These are phyloP conservation scores for Aspergillus melleus DNA, from an alignment of 2,329 filamentous ascomycete genomes.

Conservation along the genomic window DNA sequence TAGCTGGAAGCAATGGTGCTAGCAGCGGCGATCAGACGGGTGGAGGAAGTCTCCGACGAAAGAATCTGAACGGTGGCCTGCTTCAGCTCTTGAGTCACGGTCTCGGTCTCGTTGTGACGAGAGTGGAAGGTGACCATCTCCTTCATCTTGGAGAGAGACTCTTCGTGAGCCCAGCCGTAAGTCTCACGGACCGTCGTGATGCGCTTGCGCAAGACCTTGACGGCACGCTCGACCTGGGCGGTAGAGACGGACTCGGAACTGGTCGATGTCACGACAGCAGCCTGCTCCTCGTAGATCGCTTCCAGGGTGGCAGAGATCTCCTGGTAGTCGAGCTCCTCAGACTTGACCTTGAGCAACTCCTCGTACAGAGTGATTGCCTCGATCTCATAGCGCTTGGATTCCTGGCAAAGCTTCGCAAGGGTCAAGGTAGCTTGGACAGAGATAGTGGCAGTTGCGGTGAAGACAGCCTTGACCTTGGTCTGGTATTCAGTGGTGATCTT, in stretches of 20 bases:
- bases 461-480: slow-evolving; percentile 35
- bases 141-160: slow-evolving; percentile 38
- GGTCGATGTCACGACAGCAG: slow-evolving; percentile 22
- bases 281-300: slow-evolving; percentile 40
- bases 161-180: slow-evolving; percentile 42
- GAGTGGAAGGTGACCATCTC: slow-evolving; percentile 38
- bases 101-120: slow-evolving; percentile 34
- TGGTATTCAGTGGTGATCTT: slow-evolving; percentile 37
- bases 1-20: slow-evolving; percentile 39
- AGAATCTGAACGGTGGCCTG: slow-evolving; percentile 36
- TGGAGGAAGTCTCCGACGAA: slow-evolving; percentile 31
- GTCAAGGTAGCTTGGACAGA: slow-evolving; percentile 38
- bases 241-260: slow-evolving; percentile 27
- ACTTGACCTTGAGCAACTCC: slow-evolving; percentile 35
- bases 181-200: slow-evolving; percentile 30
- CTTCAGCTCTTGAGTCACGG: slow-evolving; percentile 33
- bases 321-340: slow-evolving; percentile 41
- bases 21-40: slow-evolving; percentile 34
- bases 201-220: slow-evolving; percentile 32
- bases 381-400: slow-evolving; percentile 36
- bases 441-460: slow-evolving; percentile 35
- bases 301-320: slow-evolving; percentile 39
- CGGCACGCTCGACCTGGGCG: slow-evolving; percentile 30
- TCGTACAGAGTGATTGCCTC: slow-evolving; percentile 41
- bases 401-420: slow-evolving; percentile 40